Conservation (phyloP, 75 land plant species). For the Picea sitchensis region DNA sequence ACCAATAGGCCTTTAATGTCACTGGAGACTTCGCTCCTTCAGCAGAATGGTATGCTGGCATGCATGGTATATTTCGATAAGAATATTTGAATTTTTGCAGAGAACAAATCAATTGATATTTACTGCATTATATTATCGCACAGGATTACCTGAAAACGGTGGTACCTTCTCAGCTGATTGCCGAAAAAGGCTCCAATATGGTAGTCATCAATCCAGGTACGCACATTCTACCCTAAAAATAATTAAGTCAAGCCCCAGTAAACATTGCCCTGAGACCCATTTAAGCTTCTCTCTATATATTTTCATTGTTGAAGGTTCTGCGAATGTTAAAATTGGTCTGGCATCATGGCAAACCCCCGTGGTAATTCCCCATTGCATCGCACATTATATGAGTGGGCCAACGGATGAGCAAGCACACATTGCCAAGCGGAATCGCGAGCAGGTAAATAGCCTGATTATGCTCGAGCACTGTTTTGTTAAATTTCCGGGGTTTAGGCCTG, state of each 20-base stretch:
- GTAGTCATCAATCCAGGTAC: constrained; percentile 96
- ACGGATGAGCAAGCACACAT: constrained; percentile 24
- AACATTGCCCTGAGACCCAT: not conserved
- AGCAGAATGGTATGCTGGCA: too few relatives aligned
- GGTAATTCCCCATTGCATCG: constrained; percentile 86
- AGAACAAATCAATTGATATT: not conserved
- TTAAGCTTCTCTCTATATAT: not conserved
- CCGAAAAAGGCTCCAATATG: constrained; percentile 82
- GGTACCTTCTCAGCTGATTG: constrained; percentile 82
- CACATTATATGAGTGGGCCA: constrained; percentile 36
- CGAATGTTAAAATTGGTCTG: constrained; percentile 77
- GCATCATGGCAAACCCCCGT: constrained; percentile 71
- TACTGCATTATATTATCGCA: not conserved
- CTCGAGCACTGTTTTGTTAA: not conserved
- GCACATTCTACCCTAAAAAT: not conserved
- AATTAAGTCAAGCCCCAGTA: not conserved
- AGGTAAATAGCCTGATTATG: constrained; percentile 6
- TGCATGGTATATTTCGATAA: too few relatives aligned
- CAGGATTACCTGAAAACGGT: constrained; percentile 91
- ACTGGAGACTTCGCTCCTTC: too few relatives aligned
- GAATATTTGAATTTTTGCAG: too few relatives aligned
- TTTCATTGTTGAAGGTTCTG: constrained; percentile 60
- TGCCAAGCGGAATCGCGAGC: constrained; percentile 1
- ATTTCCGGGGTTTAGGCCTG: not conserved
- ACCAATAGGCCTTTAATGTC: too few relatives aligned